phyloP scores from a whole-genome alignment of 768 basidiomycete genomes.

The Termitomyces sp. region DNA sequence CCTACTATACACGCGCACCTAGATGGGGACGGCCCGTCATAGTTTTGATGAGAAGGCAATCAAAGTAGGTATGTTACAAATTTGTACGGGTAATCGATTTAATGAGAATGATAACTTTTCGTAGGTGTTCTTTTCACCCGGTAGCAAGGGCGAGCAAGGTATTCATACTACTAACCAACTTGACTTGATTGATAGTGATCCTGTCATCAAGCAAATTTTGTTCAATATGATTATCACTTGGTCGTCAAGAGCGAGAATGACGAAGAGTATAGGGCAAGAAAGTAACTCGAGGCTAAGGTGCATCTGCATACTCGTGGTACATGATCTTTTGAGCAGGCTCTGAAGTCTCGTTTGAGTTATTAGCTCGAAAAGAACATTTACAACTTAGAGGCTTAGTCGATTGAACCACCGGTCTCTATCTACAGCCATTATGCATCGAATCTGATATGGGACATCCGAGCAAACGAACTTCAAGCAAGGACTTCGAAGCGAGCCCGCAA shows the following conservation, averaged over 20 bases:
- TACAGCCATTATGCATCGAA: no score
- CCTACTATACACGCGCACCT: no score
- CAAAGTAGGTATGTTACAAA: neutral
- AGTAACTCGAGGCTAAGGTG: slow-evolving; percentile 75
- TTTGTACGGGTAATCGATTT: neutral
- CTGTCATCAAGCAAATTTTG: slow-evolving; percentile 77
- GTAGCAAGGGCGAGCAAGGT: slow-evolving; percentile 43
- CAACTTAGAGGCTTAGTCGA: neutral
- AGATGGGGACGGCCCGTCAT: neutral
- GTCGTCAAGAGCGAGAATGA: slow-evolving; percentile 56
- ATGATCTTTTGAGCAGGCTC: neutral
- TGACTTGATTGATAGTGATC: neutral
- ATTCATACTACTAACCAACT: neutral
- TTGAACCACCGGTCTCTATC: no score
- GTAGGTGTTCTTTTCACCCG: neutral
- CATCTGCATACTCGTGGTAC: slow-evolving; percentile 16
- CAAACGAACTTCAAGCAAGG: no score
- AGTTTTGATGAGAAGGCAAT: neutral
- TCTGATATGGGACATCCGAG: no score
- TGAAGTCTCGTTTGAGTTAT: neutral
- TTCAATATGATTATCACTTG: slow-evolving; percentile 67
- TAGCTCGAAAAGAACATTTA: neutral
- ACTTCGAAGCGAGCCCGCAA: no score
- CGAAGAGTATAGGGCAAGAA: slow-evolving; percentile 68
- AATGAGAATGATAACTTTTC: neutral